Percentiles rank a stretch among this genome's conserved stretches.
These are phyloP conservation scores for Fraxinus angustifolia DNA, from an alignment of 305 asterid genomes.

Conservation along the genomic window DNA sequence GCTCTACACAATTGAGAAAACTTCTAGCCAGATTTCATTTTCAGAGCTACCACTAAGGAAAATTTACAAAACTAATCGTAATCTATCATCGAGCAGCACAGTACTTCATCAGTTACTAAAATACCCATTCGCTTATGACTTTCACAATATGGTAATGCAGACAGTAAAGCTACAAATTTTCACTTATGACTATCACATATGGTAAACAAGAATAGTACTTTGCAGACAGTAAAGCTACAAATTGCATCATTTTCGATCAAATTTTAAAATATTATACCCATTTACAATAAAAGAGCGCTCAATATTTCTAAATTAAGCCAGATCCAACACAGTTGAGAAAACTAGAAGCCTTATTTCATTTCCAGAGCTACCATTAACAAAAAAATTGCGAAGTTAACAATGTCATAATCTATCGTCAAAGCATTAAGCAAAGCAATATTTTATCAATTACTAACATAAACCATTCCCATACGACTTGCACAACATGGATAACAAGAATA, in stretches of 20 bases:
- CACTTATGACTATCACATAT: background rate
- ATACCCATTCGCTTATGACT: background rate
- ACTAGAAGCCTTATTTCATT: background rate
- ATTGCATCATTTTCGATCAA: background rate
- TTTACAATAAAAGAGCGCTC: background rate
- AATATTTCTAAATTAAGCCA: background rate
- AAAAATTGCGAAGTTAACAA: background rate
- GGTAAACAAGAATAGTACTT: background rate
- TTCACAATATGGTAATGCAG: background rate
- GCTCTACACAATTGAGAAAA: background rate
- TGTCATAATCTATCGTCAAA: background rate
- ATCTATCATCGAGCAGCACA: background rate
- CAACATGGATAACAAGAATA: background rate
- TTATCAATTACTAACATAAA: background rate
- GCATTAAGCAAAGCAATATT: background rate
- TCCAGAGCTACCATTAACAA: background rate
- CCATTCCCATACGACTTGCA: background rate
- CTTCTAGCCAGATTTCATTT: background rate
- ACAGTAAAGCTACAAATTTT: background rate
- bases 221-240: background rate
- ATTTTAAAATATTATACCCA: background rate
- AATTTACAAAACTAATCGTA: background rate
- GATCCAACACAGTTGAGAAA: background rate
- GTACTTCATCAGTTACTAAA: background rate
- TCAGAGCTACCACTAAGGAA: background rate